Evolutionary conservation across 1,139 yeast species (phyloP).

Genomic region (Geotrichum fermentans): DNA sequence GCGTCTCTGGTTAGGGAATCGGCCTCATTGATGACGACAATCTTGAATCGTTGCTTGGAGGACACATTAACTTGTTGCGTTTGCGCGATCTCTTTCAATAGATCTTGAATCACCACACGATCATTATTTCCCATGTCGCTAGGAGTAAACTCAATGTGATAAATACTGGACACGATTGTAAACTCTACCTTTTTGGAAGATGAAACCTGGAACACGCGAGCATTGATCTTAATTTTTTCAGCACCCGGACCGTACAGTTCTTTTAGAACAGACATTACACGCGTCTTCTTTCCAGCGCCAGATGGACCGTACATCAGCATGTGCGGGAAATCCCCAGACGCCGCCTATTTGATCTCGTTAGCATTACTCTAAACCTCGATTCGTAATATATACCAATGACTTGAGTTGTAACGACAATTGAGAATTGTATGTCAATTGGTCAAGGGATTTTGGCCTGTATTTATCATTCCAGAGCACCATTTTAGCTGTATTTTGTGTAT

Average conservation of each 20-base stretch:
- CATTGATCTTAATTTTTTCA: conserved; percentile 82
- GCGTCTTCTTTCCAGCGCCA: conserved; percentile 95
- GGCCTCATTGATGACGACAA: conserved; percentile 91
- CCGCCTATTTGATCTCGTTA: conserved; percentile 13
- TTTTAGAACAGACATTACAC: conserved; percentile 74
- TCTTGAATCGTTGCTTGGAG: conserved; percentile 75
- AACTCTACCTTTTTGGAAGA: conserved; percentile 76
- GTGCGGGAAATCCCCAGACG: conserved; percentile 88
- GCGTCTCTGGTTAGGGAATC: conserved; percentile 91
- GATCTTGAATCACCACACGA: conserved; percentile 87
- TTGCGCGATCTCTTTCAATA: conserved; percentile 89
- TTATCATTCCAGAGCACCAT: conserved; percentile 47
- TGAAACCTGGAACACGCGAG: conserved; percentile 69
- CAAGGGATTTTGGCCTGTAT: conserved; percentile 71
- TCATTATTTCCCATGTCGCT: conserved; percentile 95
- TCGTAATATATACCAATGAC: conserved; percentile 42
- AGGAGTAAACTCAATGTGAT: conserved; percentile 93
- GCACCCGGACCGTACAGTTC: conserved; percentile 81
- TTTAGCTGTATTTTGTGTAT: neutral
- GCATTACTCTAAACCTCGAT: neutral
- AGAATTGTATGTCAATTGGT: conserved; percentile 60
- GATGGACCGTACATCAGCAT: conserved; percentile 88
- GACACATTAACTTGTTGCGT: conserved; percentile 85
- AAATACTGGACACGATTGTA: conserved; percentile 83
- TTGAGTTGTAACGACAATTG: conserved; percentile 58